A percentile compares a stretch with the other conserved stretches of the same genome.
Evolutionary conservation across 106 monocot genomes (phyloP).

Genomic region (Agapanthus africanus): DNA sequence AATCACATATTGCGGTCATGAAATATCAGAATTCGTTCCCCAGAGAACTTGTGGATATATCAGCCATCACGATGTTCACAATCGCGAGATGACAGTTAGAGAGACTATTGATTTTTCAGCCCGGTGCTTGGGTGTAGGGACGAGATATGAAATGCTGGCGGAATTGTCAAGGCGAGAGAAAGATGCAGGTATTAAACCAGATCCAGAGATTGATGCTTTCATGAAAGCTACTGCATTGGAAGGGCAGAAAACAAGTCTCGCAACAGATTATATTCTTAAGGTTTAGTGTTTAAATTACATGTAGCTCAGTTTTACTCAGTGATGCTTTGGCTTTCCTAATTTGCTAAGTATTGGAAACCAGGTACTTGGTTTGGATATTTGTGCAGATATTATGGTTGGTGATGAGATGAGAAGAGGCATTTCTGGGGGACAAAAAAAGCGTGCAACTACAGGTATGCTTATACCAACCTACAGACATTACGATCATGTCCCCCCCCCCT

Average conservation of each 20-base stretch:
- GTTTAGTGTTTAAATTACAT: slow-evolving; percentile 17
- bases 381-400: slow-evolving; percentile 70
- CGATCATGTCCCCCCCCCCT: no score
- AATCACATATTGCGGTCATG: slow-evolving; percentile 78
- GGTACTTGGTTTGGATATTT: slow-evolving; percentile 76
- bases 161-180: slow-evolving; percentile 76
- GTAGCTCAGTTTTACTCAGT: background rate
- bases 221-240: slow-evolving; percentile 67
- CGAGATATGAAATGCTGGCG: slow-evolving; percentile 54
- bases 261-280: slow-evolving; percentile 73
- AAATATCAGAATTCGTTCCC: slow-evolving; percentile 63
- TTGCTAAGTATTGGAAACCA: slow-evolving; percentile 12
- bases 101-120: slow-evolving; percentile 80
- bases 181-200: slow-evolving; percentile 72
- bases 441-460: slow-evolving; percentile 50
- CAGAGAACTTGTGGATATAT: slow-evolving; percentile 81
- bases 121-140: slow-evolving; percentile 64
- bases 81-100: slow-evolving; percentile 79
- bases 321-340: background rate
- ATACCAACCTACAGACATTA: no score
- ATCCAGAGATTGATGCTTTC: slow-evolving; percentile 79
- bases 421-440: slow-evolving; percentile 82
- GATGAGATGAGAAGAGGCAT: slow-evolving; percentile 77
- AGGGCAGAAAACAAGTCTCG: slow-evolving; percentile 33
- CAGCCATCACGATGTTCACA: slow-evolving; percentile 74